These are phyloP conservation scores for Gloeopeniophorella convolvens DNA, from an alignment of 768 basidiomycete species.

Conservation along the genomic window DNA sequence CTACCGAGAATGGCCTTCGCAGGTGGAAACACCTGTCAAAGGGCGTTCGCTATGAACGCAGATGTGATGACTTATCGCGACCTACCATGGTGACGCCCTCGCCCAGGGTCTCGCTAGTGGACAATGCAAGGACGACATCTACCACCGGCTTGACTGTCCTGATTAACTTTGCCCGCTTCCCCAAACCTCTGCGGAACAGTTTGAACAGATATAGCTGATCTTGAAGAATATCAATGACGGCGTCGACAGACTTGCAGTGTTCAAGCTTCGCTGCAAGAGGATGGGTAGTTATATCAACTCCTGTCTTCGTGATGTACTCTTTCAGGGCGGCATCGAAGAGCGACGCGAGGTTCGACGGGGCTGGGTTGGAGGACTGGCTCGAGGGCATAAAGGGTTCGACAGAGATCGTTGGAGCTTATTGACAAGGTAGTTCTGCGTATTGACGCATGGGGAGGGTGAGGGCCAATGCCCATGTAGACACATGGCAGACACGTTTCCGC, in stretches of 20 bases:
- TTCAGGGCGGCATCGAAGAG: background rate
- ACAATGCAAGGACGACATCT: background rate
- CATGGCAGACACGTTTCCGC: no score
- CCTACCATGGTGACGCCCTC: background rate
- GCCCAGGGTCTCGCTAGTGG: background rate
- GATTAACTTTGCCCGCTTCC: background rate
- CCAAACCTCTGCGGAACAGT: background rate
- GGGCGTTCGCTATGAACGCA: no score
- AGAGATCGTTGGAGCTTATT: no score
- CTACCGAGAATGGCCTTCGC: background rate
- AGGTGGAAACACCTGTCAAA: background rate
- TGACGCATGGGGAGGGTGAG: no score
- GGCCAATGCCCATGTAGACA: no score
- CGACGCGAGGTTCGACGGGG: background rate
- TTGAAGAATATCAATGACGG: background rate
- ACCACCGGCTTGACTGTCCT: background rate
- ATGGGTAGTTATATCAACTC: background rate
- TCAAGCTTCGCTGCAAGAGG: background rate
- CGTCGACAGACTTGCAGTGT: background rate
- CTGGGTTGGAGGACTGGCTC: no score
- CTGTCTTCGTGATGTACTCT: background rate
- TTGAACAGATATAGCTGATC: background rate
- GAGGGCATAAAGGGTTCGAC: no score
- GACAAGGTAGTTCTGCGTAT: no score
- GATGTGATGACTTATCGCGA: no score